Conservation (phyloP, 352 stramenopile species). For the Globisporangium recalcitrans region DNA sequence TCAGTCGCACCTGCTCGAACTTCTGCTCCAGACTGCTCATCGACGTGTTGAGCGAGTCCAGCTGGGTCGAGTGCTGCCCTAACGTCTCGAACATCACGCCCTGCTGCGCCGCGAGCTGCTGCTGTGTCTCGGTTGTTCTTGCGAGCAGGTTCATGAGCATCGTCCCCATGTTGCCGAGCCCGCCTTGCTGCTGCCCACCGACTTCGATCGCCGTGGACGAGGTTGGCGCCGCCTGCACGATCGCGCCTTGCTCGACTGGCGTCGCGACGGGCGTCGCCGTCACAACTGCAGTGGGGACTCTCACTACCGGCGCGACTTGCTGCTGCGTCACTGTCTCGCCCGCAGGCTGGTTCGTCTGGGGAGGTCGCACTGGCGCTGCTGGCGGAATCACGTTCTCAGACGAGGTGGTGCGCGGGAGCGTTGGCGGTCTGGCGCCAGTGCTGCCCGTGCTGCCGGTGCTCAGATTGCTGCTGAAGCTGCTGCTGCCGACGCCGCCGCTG, state of each 20-base stretch:
- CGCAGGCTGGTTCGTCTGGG: constrained; percentile 28
- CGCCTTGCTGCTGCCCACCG: constrained; percentile 48
- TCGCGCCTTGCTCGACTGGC: constrained; percentile 29
- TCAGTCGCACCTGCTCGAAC: constrained; percentile 76
- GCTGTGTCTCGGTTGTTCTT: constrained; percentile 79
- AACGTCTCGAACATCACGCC: constrained; percentile 86
- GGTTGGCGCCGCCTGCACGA: constrained; percentile 35
- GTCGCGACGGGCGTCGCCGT: constrained; percentile 13
- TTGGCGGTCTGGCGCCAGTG: constrained; percentile 10
- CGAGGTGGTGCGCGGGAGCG: constrained; percentile 28
- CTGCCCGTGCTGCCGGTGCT: constrained; percentile 14
- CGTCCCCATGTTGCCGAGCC: constrained; percentile 79
- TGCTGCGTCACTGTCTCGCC: constrained; percentile 57
- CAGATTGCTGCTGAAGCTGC: constrained; percentile 17
- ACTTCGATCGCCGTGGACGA: constrained; percentile 67
- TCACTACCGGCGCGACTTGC: constrained; percentile 18
- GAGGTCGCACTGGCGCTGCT: constrained; percentile 19
- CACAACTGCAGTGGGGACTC: constrained; percentile 18
- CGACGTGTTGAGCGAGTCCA: constrained; percentile 66
- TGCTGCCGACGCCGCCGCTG: constrained; percentile 9
- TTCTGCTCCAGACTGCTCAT: constrained; percentile 74
- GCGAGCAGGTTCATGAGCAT: constrained; percentile 88
- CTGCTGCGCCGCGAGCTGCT: constrained; percentile 79
- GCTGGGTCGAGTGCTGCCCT: constrained; percentile 74
- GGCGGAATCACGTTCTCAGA: constrained; percentile 6